Conservation (phyloP, 306 rosid genomes). For the Vigna radiata region DNA sequence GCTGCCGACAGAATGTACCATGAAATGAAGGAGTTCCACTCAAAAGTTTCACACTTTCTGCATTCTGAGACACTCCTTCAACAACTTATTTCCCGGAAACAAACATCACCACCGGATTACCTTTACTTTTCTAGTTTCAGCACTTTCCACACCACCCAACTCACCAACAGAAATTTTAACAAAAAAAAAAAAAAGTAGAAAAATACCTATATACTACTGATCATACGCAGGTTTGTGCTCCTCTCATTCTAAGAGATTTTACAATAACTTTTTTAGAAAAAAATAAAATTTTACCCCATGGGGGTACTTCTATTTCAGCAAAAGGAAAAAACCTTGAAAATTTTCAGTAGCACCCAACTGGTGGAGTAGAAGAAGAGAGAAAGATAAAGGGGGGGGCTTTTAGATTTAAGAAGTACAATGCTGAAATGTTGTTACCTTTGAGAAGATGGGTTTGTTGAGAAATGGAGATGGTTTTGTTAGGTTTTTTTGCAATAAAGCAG, state of each 20-base stretch:
- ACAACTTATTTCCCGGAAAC: slow-evolving; percentile 31
- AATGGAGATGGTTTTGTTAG: background rate
- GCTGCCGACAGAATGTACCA: slow-evolving; percentile 49
- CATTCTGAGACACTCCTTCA: slow-evolving; percentile 16
- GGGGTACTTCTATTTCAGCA: background rate
- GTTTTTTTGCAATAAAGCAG: slow-evolving; percentile 1
- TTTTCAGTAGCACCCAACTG: background rate
- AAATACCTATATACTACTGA: background rate
- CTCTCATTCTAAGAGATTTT: background rate
- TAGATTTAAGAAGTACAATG: slow-evolving; percentile 19
- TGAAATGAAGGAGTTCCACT: slow-evolving; percentile 22
- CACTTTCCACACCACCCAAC: slow-evolving; percentile 24
- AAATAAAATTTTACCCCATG: background rate
- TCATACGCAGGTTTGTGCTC: background rate
- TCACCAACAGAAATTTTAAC: background rate
- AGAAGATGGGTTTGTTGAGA: slow-evolving; percentile 21
- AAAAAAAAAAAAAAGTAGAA: background rate
- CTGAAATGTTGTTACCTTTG: slow-evolving; percentile 30
- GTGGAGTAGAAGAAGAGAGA: slow-evolving; percentile 5
- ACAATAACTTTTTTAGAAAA: background rate
- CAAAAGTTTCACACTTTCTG: slow-evolving; percentile 30
- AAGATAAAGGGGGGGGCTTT: slow-evolving; percentile 7
- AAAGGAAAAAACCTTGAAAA: background rate
- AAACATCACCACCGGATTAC: slow-evolving; percentile 18
- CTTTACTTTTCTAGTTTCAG: slow-evolving; percentile 22